Percentiles rank a stretch among this genome's conserved stretches.
phyloP scores from a whole-genome alignment of 352 stramenopile genomes.

The Pythium folliculosum region DNA sequence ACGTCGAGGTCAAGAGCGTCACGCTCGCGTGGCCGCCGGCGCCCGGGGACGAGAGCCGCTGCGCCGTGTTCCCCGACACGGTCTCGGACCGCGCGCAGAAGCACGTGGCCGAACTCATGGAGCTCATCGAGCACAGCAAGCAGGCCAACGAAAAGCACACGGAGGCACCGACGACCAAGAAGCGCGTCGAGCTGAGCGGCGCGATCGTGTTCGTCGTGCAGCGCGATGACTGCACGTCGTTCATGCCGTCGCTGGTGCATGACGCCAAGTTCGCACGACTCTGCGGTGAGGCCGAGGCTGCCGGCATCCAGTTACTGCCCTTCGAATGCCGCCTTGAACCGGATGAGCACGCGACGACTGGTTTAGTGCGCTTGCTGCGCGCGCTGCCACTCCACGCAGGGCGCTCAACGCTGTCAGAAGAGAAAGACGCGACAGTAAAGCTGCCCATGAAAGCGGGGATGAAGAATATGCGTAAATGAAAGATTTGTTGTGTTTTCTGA shows the following conservation, averaged over 20 bases:
- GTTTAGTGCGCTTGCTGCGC: slow-evolving; percentile 44
- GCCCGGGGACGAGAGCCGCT: slow-evolving; percentile 19
- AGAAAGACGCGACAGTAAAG: background rate
- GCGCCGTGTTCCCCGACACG: slow-evolving; percentile 80
- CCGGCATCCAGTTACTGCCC: slow-evolving; percentile 63
- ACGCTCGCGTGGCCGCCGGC: slow-evolving; percentile 43
- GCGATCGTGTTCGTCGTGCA: slow-evolving; percentile 81
- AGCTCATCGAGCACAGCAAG: slow-evolving; percentile 40
- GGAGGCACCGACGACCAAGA: slow-evolving; percentile 4
- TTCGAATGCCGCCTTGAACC: slow-evolving; percentile 60
- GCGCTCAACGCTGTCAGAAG: background rate
- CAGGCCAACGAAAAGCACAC: slow-evolving; percentile 24
- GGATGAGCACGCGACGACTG: slow-evolving; percentile 35
- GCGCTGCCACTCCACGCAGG: slow-evolving; percentile 34
- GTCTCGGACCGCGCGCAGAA: slow-evolving; percentile 74
- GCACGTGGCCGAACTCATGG: slow-evolving; percentile 73
- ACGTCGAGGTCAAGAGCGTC: slow-evolving; percentile 87
- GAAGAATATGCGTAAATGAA: no score
- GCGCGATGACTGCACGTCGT: slow-evolving; percentile 72
- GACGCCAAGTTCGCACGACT: slow-evolving; percentile 68
- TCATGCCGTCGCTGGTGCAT: slow-evolving; percentile 63
- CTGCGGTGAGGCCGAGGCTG: slow-evolving; percentile 45
- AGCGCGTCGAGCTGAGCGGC: slow-evolving; percentile 33
- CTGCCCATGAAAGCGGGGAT: no score
- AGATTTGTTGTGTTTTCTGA: background rate